Evolutionary conservation across 345 rosid species (phyloP).

Genomic region (Combretum micranthum): DNA sequence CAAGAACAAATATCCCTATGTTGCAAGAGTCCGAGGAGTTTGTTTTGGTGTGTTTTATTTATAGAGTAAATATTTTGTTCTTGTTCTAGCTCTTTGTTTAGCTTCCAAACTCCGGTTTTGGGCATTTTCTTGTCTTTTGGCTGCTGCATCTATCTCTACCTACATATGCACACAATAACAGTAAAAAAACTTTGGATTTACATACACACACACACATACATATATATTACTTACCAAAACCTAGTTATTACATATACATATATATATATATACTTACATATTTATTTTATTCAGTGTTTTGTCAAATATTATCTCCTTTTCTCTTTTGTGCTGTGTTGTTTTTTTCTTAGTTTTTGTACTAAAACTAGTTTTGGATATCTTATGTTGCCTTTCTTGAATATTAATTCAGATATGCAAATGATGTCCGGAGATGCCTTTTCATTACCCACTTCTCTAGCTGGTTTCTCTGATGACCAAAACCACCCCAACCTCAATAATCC

Average conservation of each 20-base stretch:
- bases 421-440: slow-evolving; percentile 62
- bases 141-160: slow-evolving; percentile 7
- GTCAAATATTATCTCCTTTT: background rate
- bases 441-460: slow-evolving; percentile 41
- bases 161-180: no score
- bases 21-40: slow-evolving; percentile 33
- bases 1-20: slow-evolving; percentile 35
- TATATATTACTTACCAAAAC: no score
- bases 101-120: slow-evolving; percentile 34
- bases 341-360: slow-evolving; percentile 14
- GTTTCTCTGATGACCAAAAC: slow-evolving; percentile 42
- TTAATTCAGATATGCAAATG: slow-evolving; percentile 39
- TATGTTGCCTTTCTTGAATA: slow-evolving; percentile 32
- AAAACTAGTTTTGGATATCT: slow-evolving; percentile 36
- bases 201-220: no score
- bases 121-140: slow-evolving; percentile 62
- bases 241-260: no score
- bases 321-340: background rate
- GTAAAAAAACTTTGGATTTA: no score
- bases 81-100: slow-evolving; percentile 18
- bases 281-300: no score
- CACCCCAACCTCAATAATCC: slow-evolving; percentile 3
- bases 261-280: no score
- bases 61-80: slow-evolving; percentile 11
- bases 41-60: slow-evolving; percentile 20